Conservation (phyloP, 2,329 filamentous ascomycete genomes). For the Fusarium udum region DNA sequence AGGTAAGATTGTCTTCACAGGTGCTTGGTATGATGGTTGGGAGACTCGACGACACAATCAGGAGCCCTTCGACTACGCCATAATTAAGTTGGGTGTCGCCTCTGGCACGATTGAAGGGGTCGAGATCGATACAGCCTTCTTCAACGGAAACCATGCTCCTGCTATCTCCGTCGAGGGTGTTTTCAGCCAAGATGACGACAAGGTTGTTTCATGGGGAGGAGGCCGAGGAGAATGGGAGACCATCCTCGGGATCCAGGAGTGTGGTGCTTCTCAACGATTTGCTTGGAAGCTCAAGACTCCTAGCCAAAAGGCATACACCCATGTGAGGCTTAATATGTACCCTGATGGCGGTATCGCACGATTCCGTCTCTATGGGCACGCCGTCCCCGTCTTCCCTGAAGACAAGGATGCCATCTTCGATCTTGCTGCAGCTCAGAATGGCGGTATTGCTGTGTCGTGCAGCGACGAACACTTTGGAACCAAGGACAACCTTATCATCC, state of each 20-base stretch:
- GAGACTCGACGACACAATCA: constrained; percentile 74
- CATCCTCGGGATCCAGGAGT: constrained; percentile 74
- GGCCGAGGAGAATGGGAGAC: constrained; percentile 73
- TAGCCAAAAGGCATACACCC: constrained; percentile 76
- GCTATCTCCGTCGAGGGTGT: constrained; percentile 81
- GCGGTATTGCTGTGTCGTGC: constrained; percentile 78
- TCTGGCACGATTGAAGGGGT: constrained; percentile 78
- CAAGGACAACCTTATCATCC: constrained; percentile 82
- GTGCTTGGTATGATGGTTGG: constrained; percentile 78
- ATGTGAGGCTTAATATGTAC: constrained; percentile 85
- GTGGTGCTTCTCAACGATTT: constrained; percentile 77
- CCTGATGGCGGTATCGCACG: constrained; percentile 85
- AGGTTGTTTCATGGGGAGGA: constrained; percentile 71
- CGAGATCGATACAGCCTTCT: constrained; percentile 84
- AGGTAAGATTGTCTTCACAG: constrained; percentile 74
- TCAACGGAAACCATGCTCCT: constrained; percentile 84
- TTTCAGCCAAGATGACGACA: constrained; percentile 71
- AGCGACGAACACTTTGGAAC: constrained; percentile 87
- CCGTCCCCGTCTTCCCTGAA: constrained; percentile 78
- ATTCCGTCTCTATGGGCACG: constrained; percentile 80
- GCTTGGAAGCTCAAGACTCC: constrained; percentile 72
- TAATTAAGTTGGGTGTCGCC: constrained; percentile 72
- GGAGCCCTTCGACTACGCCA: constrained; percentile 72
- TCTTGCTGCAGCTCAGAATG: constrained; percentile 80
- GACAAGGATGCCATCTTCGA: constrained; percentile 74